Evolutionary conservation across 2,329 filamentous ascomycete species (phyloP), one percentile per base, ranked within the genome.

Genomic region (Cytospora paraplurivora): DNA sequence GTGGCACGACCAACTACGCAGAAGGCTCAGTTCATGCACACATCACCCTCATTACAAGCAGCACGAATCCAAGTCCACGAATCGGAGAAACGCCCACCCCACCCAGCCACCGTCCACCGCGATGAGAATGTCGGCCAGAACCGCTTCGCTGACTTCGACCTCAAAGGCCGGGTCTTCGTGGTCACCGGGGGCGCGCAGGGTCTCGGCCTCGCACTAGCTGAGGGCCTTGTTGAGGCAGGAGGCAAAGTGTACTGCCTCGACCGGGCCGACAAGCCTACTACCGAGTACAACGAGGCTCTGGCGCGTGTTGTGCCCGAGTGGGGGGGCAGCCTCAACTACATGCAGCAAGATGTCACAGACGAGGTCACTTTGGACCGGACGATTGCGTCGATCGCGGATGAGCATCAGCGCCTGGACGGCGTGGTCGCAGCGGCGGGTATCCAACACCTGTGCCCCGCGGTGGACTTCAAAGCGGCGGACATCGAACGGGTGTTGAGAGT

Each of bases 161-260:
- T 93, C 41, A 78, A 78, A n/a, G 84, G 85, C 64, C 88, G 87
- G 70, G 82, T 90, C 1, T 84, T 92, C 54, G 74, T 90, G 35
- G 87, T 93, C 3, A 90, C 89, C 1, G 90, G 90, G 19, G 90
- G 85, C 61, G 90, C 85, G 2, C 82, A 87, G 65, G 91, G 91
- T 0, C 81, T 93, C 11, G 90, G 90, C n/a, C 76, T 94, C 21
- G 85, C 88, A 7, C 85, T 93, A 69, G 85, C 89, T 1, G 89
- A 93, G 70, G 89, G 87, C 1, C 76, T 93, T 15, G 79, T 91
- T 13, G 89, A 93, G 74, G 90, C 90, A 32, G 90, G 91, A 21
- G 91, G 89, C 32, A 90, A 79, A 67, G 85, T 86, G 4, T 86
- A 86, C 70, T 84, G 82, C 41, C 76, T 88, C 49, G 85, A 87